Conservation (phyloP, 2,329 filamentous ascomycete species). For the Curvularia eragrostidis region DNA sequence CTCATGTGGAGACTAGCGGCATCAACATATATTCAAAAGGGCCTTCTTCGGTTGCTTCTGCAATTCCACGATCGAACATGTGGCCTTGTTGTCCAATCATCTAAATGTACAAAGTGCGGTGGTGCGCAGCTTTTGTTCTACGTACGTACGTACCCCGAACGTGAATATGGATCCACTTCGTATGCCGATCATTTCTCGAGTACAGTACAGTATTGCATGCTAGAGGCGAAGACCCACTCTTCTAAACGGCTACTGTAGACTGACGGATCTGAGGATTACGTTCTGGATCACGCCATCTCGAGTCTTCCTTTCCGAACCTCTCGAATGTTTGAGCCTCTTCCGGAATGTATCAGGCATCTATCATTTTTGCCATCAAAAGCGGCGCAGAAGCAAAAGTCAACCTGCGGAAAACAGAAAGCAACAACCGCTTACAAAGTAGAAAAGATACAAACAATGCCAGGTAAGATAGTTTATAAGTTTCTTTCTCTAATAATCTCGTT, state of each 20-base stretch:
- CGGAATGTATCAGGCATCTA: not conserved
- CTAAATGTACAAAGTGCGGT: not conserved
- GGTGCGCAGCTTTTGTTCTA: too few species aligned
- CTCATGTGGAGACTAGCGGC: not conserved
- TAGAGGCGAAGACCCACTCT: not conserved
- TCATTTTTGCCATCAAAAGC: not conserved
- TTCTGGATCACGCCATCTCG: not conserved
- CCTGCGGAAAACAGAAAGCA: not conserved
- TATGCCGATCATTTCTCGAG: not conserved
- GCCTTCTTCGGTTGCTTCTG: conserved; percentile 7
- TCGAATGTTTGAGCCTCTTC: not conserved
- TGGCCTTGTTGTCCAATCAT: not conserved
- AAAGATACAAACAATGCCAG: too few species aligned
- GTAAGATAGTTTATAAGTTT: too few species aligned
- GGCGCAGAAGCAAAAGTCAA: not conserved
- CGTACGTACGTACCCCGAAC: not conserved
- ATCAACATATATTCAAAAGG: conserved; percentile 4
- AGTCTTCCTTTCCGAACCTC: not conserved
- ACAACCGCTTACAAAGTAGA: too few species aligned
- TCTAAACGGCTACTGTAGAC: not conserved
- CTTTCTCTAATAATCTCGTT: too few species aligned
- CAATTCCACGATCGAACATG: not conserved
- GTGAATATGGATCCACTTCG: not conserved
- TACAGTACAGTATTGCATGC: too few species aligned
- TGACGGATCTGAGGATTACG: not conserved